phyloP scores from a whole-genome alignment of 1,284 basidiomycete genomes.

The Quambalaria eucalypti region DNA sequence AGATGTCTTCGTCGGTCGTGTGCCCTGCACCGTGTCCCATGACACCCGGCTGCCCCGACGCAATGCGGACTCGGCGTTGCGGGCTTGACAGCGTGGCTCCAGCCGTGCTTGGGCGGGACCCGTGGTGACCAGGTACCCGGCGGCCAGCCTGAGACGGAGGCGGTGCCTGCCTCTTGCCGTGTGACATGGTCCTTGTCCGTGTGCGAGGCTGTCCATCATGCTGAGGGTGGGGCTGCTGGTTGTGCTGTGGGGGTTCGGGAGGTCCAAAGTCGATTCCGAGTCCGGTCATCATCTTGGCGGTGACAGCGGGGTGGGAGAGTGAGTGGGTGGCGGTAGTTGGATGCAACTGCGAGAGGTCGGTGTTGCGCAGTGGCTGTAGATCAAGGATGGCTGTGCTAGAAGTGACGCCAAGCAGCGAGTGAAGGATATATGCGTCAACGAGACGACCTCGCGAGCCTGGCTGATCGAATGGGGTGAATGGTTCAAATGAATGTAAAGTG shows the following conservation, averaged over 20 bases:
- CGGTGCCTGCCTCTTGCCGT: conserved; percentile 18
- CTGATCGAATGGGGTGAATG: no score
- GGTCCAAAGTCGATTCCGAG: conserved; percentile 39
- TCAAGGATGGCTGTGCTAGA: no score
- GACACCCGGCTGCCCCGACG: conserved; percentile 24
- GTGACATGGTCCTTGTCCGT: no score
- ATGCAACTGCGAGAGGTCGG: no score
- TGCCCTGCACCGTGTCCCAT: conserved; percentile 18
- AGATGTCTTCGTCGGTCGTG: neutral
- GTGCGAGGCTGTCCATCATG: conserved; percentile 15
- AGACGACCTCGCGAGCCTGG: no score
- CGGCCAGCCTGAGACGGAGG: conserved; percentile 19
- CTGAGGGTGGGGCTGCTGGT: conserved; percentile 12
- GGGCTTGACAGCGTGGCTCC: neutral
- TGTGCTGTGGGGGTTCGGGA: conserved; percentile 1
- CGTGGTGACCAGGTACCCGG: conserved; percentile 17
- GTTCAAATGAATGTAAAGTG: no score
- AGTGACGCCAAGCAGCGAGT: no score
- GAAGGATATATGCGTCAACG: no score
- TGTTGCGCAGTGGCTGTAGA: no score
- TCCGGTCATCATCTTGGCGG: conserved; percentile 23
- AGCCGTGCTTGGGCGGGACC: conserved; percentile 7
- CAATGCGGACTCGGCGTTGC: conserved; percentile 23
- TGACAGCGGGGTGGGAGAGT: neutral
- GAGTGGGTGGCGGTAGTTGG: neutral